phyloP scores from a whole-genome alignment of 177 flowering plant genomes.

The Telopea speciosissima region DNA sequence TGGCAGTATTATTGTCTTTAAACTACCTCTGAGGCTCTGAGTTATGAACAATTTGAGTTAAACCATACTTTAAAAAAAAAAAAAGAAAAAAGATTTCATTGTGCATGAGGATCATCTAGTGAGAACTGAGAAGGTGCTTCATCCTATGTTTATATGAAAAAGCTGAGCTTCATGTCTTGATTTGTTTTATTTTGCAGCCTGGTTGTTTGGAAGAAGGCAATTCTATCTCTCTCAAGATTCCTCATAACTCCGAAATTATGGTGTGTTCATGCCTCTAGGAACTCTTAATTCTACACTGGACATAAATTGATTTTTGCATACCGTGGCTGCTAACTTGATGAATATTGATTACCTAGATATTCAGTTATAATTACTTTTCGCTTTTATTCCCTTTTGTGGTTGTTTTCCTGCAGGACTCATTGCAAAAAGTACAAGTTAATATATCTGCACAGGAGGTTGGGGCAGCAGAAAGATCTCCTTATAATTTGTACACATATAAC shows the following conservation, averaged over 20 bases:
- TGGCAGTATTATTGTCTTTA: no score
- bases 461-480: constrained; percentile 60
- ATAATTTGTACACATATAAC: constrained; percentile 45
- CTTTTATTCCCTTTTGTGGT: neutral
- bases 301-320: neutral
- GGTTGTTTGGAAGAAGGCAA: constrained; percentile 39
- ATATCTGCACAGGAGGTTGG: constrained; percentile 68
- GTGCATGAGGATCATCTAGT: no score
- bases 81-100: no score
- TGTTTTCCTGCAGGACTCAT: constrained; percentile 16
- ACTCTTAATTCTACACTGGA: neutral
- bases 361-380: no score
- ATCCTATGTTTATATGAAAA: neutral
- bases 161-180: neutral
- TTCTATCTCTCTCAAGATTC: constrained; percentile 43
- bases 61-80: no score
- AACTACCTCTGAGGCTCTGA: no score
- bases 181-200: constrained; percentile 34
- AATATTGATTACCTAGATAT: neutral
- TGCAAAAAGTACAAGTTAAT: constrained; percentile 45
- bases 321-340: neutral
- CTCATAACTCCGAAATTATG: constrained; percentile 32
- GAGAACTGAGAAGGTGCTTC: no score
- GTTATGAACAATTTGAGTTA: no score
- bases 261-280: constrained; percentile 29